Evolutionary conservation across 73 alveolate genomes (phyloP).

Genomic region (Uronychia setigera): DNA sequence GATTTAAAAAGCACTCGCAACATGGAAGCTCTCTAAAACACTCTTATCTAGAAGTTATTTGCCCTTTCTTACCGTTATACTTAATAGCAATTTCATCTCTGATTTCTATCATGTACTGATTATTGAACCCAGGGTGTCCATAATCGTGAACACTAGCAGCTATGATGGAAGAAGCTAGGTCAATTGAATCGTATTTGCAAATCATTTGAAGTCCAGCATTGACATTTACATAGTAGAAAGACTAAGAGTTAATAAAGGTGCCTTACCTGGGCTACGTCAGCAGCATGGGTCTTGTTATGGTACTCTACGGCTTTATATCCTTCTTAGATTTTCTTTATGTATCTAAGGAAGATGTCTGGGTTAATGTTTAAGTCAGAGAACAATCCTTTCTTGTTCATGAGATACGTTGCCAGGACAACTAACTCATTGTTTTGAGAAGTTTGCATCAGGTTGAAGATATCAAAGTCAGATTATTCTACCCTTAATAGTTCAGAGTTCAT

Average conservation of each 20-base stretch:
- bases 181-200: background rate
- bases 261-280: slow-evolving; percentile 82
- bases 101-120: slow-evolving; percentile 69
- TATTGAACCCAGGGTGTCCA: slow-evolving; percentile 92
- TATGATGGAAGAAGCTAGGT: slow-evolving; percentile 23
- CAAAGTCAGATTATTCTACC: slow-evolving; percentile 16
- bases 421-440: slow-evolving; percentile 24
- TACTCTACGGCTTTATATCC: slow-evolving; percentile 62
- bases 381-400: slow-evolving; percentile 16
- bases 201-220: background rate
- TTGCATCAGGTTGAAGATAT: slow-evolving; percentile 21
- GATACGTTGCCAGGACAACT: background rate
- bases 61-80: too few relatives aligned
- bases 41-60: too few relatives aligned
- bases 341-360: slow-evolving; percentile 15
- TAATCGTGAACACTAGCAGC: slow-evolving; percentile 77
- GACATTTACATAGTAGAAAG: slow-evolving; percentile 36
- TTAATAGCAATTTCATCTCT: slow-evolving; percentile 71
- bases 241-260: background rate
- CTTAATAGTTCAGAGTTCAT: background rate
- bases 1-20: slow-evolving; percentile 4
- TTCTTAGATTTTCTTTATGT: slow-evolving; percentile 29
- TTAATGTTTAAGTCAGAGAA: slow-evolving; percentile 23
- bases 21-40: slow-evolving; percentile 61
- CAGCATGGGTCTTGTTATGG: slow-evolving; percentile 83